phyloP scores from a whole-genome alignment of 1,284 basidiomycete genomes.

The Sporisorium scitamineum region DNA sequence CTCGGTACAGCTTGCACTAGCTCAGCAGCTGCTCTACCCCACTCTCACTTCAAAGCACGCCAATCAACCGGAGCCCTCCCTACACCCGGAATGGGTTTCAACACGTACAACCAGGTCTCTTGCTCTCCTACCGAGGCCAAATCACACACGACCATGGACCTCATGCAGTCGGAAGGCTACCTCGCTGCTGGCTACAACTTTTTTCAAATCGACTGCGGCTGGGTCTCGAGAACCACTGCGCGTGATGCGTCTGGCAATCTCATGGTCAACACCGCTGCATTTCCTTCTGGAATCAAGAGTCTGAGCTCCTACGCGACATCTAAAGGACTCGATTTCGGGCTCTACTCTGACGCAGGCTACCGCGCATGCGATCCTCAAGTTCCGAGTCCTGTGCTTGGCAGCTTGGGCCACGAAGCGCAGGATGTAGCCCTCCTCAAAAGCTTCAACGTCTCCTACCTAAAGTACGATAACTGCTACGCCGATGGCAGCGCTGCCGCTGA shows the following conservation, averaged over 20 bases:
- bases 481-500: constrained; percentile 17
- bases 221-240: constrained; percentile 68
- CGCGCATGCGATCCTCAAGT: constrained; percentile 57
- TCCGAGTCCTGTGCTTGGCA: constrained; percentile 70
- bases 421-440: constrained; percentile 72
- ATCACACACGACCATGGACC: constrained; percentile 64
- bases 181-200: constrained; percentile 47
- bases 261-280: constrained; percentile 70
- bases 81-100: constrained; percentile 60
- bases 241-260: constrained; percentile 71
- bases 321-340: constrained; percentile 72
- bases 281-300: constrained; percentile 72
- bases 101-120: constrained; percentile 66
- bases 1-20: constrained; percentile 7
- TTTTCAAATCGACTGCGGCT: constrained; percentile 67
- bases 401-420: constrained; percentile 72
- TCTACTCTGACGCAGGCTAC: constrained; percentile 73
- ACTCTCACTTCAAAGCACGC: constrained; percentile 1
- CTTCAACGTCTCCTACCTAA: constrained; percentile 72
- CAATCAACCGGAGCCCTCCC: constrained; percentile 16
- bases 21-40: constrained; percentile 6
- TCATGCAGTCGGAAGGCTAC: constrained; percentile 67
- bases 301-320: constrained; percentile 71
- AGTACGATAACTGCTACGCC: constrained; percentile 71
- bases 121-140: constrained; percentile 62